Conservation (phyloP, 345 rosid genomes). For the Eutrema heterophyllum region DNA sequence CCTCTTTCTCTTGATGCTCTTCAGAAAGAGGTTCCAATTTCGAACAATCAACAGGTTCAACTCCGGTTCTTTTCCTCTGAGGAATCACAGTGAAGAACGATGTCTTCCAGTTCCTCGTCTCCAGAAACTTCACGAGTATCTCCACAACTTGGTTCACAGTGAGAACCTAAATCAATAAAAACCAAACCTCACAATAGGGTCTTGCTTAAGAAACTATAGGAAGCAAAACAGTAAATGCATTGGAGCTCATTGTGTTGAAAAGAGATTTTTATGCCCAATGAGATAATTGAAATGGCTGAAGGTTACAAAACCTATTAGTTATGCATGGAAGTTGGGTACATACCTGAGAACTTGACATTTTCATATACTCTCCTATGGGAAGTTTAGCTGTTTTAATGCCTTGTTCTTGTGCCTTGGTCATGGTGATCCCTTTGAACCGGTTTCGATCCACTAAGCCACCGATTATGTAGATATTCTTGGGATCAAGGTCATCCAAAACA, state of each 20-base stretch:
- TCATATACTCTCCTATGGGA: constrained; percentile 80
- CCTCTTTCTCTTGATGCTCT: constrained; percentile 31
- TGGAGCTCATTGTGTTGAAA: not conserved
- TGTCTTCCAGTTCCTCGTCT: constrained; percentile 78
- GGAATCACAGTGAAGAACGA: constrained; percentile 92
- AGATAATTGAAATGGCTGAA: not conserved
- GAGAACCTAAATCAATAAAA: constrained; percentile 53
- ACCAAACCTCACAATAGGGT: not conserved
- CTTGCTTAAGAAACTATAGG: not conserved
- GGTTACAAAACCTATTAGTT: not conserved
- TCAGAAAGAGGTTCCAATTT: constrained; percentile 31
- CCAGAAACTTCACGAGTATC: constrained; percentile 78
- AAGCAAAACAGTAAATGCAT: not conserved
- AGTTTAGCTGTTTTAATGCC: constrained; percentile 84
- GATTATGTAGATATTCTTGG: constrained; percentile 53
- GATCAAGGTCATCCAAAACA: constrained; percentile 62
- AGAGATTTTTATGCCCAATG: not conserved
- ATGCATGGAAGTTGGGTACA: not conserved
- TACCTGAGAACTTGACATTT: constrained; percentile 98
- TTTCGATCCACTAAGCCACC: constrained; percentile 94
- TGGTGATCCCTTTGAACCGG: constrained; percentile 87
- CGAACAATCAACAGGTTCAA: constrained; percentile 33
- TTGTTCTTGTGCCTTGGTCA: constrained; percentile 87
- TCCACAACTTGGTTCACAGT: constrained; percentile 95
- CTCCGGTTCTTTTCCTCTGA: constrained; percentile 66